These are phyloP conservation scores for Oidium heveae DNA, from an alignment of 2,329 filamentous ascomycete genomes.

Conservation along the genomic window DNA sequence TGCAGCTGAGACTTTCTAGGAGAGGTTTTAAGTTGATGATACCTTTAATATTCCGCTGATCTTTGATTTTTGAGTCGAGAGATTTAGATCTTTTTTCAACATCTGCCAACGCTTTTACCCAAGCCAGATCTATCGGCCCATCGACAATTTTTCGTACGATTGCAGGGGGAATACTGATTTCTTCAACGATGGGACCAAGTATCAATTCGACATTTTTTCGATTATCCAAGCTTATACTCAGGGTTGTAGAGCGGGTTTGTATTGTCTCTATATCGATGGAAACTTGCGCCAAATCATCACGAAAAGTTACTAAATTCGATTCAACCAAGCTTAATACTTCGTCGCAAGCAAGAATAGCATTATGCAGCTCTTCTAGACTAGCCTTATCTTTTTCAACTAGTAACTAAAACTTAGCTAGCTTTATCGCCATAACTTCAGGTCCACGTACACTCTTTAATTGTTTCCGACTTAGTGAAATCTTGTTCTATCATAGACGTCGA, in stretches of 20 bases:
- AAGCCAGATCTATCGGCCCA: constrained; percentile 70
- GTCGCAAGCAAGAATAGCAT: constrained; percentile 73
- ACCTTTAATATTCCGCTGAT: constrained; percentile 42
- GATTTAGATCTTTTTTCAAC: constrained; percentile 53
- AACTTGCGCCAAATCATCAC: constrained; percentile 73
- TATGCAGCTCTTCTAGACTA: constrained; percentile 75
- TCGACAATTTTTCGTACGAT: constrained; percentile 70
- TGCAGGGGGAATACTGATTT: constrained; percentile 65
- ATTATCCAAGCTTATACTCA: constrained; percentile 73
- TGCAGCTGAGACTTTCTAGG: constrained; percentile 58
- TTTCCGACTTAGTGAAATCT: constrained; percentile 27
- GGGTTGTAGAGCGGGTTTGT: constrained; percentile 57
- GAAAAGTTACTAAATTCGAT: constrained; percentile 74
- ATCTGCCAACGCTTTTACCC: constrained; percentile 62
- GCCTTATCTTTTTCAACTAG: constrained; percentile 55
- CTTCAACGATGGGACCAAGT: constrained; percentile 70
- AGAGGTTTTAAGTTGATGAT: constrained; percentile 65
- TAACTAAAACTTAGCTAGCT: constrained; percentile 3
- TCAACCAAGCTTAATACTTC: constrained; percentile 85
- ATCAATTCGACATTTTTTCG: constrained; percentile 72
- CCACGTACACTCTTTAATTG: constrained; percentile 45
- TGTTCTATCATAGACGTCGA: not conserved
- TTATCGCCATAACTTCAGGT: constrained; percentile 3
- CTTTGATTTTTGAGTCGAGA: constrained; percentile 41
- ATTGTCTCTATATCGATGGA: constrained; percentile 88